phyloP scores from a whole-genome alignment of 805 yeast genomes.

The Ogataea trehaloabstinens region DNA sequence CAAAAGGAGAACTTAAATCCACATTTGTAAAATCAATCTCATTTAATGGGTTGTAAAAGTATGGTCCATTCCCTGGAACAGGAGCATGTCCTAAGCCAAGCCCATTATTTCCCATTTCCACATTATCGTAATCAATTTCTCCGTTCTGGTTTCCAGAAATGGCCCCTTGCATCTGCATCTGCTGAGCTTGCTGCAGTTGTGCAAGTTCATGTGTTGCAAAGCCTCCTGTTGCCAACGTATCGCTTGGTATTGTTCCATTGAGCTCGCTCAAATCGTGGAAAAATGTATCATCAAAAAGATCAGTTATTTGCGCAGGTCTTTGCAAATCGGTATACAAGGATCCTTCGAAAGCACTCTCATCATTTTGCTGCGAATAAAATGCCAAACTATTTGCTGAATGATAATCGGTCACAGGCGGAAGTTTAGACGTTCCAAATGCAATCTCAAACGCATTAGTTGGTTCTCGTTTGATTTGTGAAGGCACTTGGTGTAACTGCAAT shows the following conservation, averaged over 20 bases:
- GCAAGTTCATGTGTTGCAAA: conserved; percentile 8
- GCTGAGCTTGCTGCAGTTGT: conserved; percentile 6
- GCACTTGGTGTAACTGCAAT: conserved; percentile 16
- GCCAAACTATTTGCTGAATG: neutral
- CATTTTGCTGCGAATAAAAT: conserved; percentile 9
- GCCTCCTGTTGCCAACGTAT: conserved; percentile 7
- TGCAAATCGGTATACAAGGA: conserved; percentile 6
- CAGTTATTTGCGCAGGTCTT: conserved; percentile 19
- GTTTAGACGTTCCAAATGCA: conserved; percentile 35
- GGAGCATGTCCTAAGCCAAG: neutral
- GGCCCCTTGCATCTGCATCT: conserved; percentile 2
- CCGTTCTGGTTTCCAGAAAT: conserved; percentile 3
- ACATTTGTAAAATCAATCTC: conserved; percentile 40
- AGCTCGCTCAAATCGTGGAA: conserved; percentile 31
- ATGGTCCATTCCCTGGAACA: conserved; percentile 4
- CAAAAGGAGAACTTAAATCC: conserved; percentile 30
- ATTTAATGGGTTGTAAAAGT: conserved; percentile 31
- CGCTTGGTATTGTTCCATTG: conserved; percentile 17
- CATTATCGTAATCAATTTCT: conserved; percentile 4
- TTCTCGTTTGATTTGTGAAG: conserved; percentile 18
- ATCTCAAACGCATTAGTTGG: conserved; percentile 33
- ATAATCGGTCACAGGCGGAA: conserved; percentile 35
- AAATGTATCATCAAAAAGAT: conserved; percentile 33
- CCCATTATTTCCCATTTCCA: conserved; percentile 7
- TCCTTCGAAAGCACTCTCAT: conserved; percentile 9